Evolutionary conservation across 306 rosid genomes (phyloP), one percentile per base, ranked within the genome.

Genomic region (Delonix regia): DNA sequence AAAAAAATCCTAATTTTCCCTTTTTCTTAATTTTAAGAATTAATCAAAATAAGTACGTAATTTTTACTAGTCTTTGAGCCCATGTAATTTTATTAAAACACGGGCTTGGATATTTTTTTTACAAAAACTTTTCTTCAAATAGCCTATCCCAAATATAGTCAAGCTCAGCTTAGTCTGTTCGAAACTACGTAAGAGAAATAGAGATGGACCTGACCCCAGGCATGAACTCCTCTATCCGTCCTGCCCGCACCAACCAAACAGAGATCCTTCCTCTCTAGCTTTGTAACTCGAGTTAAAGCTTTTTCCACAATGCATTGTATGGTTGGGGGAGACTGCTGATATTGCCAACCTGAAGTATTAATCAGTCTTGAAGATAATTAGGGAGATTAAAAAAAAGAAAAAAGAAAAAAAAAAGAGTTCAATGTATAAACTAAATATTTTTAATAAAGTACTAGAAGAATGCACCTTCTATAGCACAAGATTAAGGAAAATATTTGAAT

Each of bases 211-310:
- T 95, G 99, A 78, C 98, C 97, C 93, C 91, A 91, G 21, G 99
- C 98, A 82, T 95, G 98, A 57, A 95, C 98, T 80, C 99, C 97
- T 30, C 82, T 65, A 85, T 95, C 99, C 3, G 98, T 95, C 82
- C 99, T 88, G 76, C 99, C 86, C 19, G 99, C 92, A 80, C 97
- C 97, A 78, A 91, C 91, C 82, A 95, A 88, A 16, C 19, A 63
- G 52, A 95, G 94, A 81, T 95, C 94, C 84, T 86, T 85, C 79
- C 98, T 88, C 19, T 89, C 90, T 69, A 92, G 85, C 88, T 92
- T 91, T 75, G 99, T 95, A 33, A 80, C 90, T 57, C 25, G 75
- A 78, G 75, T 87, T 71, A 95, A 71, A 73, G 97, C 96, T 6
- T 85, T 86, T 80, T 92, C 99, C 82, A 95, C 56, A 44, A 71